Base-by-base conservation (phyloP, 2,329 filamentous ascomycete species). In the Xylaria sp. region DNA sequence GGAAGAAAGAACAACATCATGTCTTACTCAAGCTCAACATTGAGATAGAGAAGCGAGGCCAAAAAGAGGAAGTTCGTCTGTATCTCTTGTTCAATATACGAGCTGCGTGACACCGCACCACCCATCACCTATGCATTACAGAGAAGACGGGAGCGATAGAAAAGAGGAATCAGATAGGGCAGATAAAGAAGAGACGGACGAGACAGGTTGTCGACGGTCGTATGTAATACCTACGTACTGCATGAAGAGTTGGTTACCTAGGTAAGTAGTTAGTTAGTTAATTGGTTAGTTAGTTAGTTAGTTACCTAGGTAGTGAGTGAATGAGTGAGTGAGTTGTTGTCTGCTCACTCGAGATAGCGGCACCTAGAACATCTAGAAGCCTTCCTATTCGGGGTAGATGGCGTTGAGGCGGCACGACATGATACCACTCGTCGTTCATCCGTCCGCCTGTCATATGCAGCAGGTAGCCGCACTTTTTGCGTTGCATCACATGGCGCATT, bases 351-450 rank as follows among this genome's bases (percentile, higher is more conserved):
- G 66, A 60, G 66, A 60, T 60, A 61, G 50, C 65, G 25, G 42
- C 47, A 40, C 37, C 12, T 25, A 59, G 66, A 68, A 60, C 57
- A 44, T 68, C 66, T 62, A 65, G 66, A 68, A 68, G 66, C 66
- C 66, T 68, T 61, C 66, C 66, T 65, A 61, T 65, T 48, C 37
- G 13, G 66, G 66, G 47, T 18, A 35, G 32, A 63, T 27, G 47
- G 65, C 37, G 60, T 64, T 32, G 55, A 60, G 55, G 37, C 60
- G 25, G 27, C 23, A 55, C 47, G n/a, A 32, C 42, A 60, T 63
- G 54, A 63, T 35, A 35, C 32, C 32, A 35, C 32, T 35, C 32
- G 32, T 35, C 32, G 48, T 58, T 48, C 60, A 60, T 60, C 54
- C n/a, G 8, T 40, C 51, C 40, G 51, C 35, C 23, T 40, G n/a